phyloP scores from a whole-genome alignment of 345 rosid genomes.

The Iberis pinnata region DNA sequence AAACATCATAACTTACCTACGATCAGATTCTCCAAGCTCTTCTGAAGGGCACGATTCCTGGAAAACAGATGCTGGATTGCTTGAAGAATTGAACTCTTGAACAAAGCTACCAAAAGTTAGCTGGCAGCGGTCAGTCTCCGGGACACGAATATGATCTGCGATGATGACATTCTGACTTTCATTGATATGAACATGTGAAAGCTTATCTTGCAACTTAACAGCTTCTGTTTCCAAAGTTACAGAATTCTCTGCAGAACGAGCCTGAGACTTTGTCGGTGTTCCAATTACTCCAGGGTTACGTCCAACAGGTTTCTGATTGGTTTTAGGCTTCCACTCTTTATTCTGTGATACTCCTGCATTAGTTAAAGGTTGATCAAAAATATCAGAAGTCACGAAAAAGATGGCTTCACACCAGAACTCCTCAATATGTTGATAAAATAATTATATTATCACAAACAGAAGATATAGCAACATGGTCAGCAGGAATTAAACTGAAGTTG shows the following conservation, averaged over 20 bases:
- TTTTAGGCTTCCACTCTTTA: conserved; percentile 88
- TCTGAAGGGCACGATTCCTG: conserved; percentile 35
- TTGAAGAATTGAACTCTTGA: conserved; percentile 45
- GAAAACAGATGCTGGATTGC: conserved; percentile 32
- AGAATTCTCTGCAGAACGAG: conserved; percentile 41
- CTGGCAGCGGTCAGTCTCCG: conserved; percentile 62
- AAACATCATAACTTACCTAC: too few species aligned
- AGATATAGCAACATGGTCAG: too few species aligned
- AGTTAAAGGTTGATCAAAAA: neutral
- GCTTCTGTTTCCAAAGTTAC: conserved; percentile 36
- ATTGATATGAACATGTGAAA: conserved; percentile 34
- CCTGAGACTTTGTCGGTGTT: conserved; percentile 46
- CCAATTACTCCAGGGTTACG: conserved; percentile 57
- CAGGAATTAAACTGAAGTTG: neutral
- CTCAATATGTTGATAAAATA: too few species aligned
- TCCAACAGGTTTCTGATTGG: conserved; percentile 46
- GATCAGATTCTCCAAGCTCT: too few species aligned
- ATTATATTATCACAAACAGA: too few species aligned
- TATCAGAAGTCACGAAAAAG: neutral
- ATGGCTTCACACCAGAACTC: neutral
- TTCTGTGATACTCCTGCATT: conserved; percentile 53
- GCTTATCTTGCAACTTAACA: conserved; percentile 47
- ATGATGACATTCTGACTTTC: conserved; percentile 76
- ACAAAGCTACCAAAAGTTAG: conserved; percentile 90
- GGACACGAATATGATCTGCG: conserved; percentile 75